phyloP scores from a whole-genome alignment of 2,329 filamentous ascomycete genomes.

The Colletotrichum camelliae region DNA sequence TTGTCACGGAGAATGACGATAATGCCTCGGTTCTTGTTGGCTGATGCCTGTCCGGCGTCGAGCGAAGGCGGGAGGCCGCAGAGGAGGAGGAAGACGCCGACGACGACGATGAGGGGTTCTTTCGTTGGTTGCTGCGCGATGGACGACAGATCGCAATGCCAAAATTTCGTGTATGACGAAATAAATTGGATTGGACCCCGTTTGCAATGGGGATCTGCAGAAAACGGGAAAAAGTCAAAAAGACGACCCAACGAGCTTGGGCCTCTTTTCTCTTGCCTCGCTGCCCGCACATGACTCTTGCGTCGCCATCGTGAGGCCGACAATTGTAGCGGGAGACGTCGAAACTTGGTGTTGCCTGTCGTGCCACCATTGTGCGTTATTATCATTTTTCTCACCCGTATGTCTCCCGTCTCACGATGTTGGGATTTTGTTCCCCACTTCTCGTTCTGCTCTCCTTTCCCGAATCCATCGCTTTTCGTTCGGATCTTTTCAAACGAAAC shows the following conservation, averaged over 20 bases:
- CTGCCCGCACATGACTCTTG: not conserved
- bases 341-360: not conserved
- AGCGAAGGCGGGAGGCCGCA: not conserved
- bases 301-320: not conserved
- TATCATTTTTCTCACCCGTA: not conserved
- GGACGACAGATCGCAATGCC: not conserved
- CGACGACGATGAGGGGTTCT: not conserved
- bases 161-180: constrained; percentile 1
- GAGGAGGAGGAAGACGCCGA: not conserved
- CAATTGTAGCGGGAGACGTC: not conserved
- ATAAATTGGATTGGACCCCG: not conserved
- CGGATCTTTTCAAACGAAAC: not conserved
- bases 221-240: not conserved
- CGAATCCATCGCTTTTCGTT: not conserved
- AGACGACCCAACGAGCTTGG: not conserved
- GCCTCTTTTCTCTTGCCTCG: not conserved
- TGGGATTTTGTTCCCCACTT: not conserved
- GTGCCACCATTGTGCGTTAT: not conserved
- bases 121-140: not conserved
- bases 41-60: not conserved
- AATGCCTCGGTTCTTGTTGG: not conserved
- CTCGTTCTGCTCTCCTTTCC: not conserved
- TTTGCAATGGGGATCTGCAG: constrained; percentile 17
- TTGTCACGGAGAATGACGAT: not conserved
- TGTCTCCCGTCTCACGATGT: not conserved